Base-by-base conservation (phyloP, 768 basidiomycete genomes). In the Pisolithus marmoratus region DNA sequence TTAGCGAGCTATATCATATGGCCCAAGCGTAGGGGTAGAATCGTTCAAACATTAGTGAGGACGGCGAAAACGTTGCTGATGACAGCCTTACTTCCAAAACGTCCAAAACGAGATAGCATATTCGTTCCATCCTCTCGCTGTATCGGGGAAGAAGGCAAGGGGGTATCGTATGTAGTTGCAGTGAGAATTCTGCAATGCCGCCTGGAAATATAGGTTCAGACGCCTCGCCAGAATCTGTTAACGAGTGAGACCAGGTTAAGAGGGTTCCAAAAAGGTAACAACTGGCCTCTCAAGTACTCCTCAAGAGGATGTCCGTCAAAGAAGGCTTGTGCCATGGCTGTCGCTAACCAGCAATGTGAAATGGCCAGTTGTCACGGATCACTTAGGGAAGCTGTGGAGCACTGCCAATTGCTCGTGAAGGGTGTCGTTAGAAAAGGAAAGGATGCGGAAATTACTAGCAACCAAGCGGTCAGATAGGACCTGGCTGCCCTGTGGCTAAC, bases 251-350 rank as follows among this genome's bases (percentile, higher is more conserved):
- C 12, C 15, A 43, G 22, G 1, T 26, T 46, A 47, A 43, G 47
- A 20, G 42, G 29, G 15, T n/a, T 24, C n/a, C n/a, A n/a, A 42
- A 17, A 20, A 22, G 38, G 37, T 8, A 43, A 62, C 54, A 19
- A 44, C 48, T 19, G 38, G 85, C 87, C 81, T 76, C 78, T 72
- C 50, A 90, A 71, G 67, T 90, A 90, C 58, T 81, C 77, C 60
- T 84, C 80, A 40, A 90, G 75, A 40, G 87, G 87, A 59, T 88
- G 85, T 55, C 87, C 81, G 58, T 87, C 83, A 68, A 87, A 87
- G 54, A 88, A 65, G 52, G 87, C 76, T 73, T 89, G 84, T 34
- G 87, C 87, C 87, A 90, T 90, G 53, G 48, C 43, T 38, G 41
- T 51, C 37, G 31, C 46, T 11, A n/a, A 47, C 48, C 48, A 40